A percentile compares a stretch with the other conserved stretches of the same genome.
Evolutionary conservation across 2,329 filamentous ascomycete genomes (phyloP).

Genomic region (Zasmidium angulare): DNA sequence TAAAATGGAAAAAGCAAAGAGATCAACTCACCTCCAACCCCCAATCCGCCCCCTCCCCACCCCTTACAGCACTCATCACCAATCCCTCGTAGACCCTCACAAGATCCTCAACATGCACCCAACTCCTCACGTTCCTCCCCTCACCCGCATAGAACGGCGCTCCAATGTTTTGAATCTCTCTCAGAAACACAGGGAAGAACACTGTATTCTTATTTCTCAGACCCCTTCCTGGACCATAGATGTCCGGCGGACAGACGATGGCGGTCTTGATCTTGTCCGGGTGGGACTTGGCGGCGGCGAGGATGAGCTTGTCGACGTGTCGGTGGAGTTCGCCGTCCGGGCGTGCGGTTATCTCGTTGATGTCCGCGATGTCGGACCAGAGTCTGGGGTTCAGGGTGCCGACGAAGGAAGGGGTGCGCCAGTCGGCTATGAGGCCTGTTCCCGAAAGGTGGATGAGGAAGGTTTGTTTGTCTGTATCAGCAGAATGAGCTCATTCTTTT

Average conservation of each 20-base stretch:
- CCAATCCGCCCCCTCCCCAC: conserved; percentile 34
- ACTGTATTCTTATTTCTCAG: conserved; percentile 42
- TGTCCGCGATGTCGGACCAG: conserved; percentile 51
- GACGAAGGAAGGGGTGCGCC: conserved; percentile 39
- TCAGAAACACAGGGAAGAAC: conserved; percentile 42
- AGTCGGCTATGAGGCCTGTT: conserved; percentile 53
- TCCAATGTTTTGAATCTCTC: conserved; percentile 37
- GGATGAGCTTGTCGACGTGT: conserved; percentile 65
- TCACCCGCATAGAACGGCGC: conserved; percentile 48
- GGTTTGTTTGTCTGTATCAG: conserved; percentile 38
- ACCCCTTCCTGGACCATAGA: conserved; percentile 52
- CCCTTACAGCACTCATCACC: conserved; percentile 52
- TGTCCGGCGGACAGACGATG: conserved; percentile 63
- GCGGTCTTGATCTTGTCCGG: conserved; percentile 54
- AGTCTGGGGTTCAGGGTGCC: conserved; percentile 45
- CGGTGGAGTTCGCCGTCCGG: conserved; percentile 60
- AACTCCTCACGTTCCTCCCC: conserved; percentile 50
- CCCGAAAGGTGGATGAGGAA: conserved; percentile 52
- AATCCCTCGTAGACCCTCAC: conserved; percentile 54
- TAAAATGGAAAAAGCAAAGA: neutral
- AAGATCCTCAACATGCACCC: conserved; percentile 60
- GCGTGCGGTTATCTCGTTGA: conserved; percentile 54
- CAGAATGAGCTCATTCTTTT: no score
- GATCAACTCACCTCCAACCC: conserved; percentile 12
- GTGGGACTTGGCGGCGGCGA: conserved; percentile 45